Evolutionary conservation across 1,284 basidiomycete species (phyloP).

Genomic region (Lentinus polychrous): DNA sequence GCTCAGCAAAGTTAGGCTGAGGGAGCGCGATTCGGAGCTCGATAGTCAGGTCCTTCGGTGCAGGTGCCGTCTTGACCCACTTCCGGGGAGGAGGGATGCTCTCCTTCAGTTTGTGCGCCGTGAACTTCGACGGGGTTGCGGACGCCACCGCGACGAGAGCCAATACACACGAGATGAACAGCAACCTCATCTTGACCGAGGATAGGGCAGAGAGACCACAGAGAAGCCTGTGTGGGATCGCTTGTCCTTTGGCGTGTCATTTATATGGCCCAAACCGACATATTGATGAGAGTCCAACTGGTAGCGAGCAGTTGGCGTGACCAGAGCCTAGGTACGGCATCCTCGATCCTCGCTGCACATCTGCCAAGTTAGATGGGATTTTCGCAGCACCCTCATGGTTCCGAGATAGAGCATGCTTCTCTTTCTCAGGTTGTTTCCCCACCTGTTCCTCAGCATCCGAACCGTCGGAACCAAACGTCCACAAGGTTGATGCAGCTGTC

Average conservation of each 20-base stretch:
- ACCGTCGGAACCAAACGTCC: too few relatives aligned
- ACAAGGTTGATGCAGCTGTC: too few relatives aligned
- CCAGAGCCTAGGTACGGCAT: too few relatives aligned
- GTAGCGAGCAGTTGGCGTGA: neutral
- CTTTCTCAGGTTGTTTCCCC: too few relatives aligned
- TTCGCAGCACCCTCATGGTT: too few relatives aligned
- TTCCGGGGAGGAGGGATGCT: constrained; percentile 38
- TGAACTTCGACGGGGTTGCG: constrained; percentile 13
- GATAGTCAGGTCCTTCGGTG: constrained; percentile 44
- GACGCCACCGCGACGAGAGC: constrained; percentile 16
- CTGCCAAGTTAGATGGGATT: too few relatives aligned
- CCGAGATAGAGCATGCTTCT: too few relatives aligned
- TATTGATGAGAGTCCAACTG: neutral
- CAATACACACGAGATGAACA: constrained; percentile 6
- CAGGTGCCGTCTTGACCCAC: constrained; percentile 40
- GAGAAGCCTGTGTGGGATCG: neutral
- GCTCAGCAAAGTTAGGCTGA: constrained; percentile 50
- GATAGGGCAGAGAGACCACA: neutral
- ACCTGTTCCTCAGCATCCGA: too few relatives aligned
- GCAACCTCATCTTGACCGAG: neutral
- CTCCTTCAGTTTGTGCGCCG: constrained; percentile 32
- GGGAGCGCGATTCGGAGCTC: constrained; percentile 58
- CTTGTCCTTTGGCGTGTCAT: neutral
- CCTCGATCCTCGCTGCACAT: too few relatives aligned
- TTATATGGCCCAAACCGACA: neutral